Conservation (phyloP, 2,329 filamentous ascomycete genomes). For the Ophidiomyces ophidiicola region DNA sequence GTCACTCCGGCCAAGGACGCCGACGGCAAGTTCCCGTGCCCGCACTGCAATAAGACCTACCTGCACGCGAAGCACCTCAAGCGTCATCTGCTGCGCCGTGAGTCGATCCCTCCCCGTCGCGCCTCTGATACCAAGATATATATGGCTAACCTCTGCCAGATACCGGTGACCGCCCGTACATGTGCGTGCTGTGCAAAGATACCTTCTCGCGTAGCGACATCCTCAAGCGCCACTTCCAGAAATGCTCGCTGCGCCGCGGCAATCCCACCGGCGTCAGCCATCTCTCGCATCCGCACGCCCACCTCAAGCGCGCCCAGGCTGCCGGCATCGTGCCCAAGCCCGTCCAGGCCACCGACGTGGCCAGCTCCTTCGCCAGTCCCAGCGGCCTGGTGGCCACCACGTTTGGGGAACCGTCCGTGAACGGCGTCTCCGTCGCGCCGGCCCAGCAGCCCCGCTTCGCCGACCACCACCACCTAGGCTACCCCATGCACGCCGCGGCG, state of each 20-base stretch:
- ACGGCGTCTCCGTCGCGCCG: constrained; percentile 31
- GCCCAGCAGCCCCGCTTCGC: constrained; percentile 27
- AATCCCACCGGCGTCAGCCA: constrained; percentile 93
- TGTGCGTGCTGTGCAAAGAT: constrained; percentile 94
- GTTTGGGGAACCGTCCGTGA: constrained; percentile 33
- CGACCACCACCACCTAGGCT: constrained; percentile 34
- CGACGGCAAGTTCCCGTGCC: constrained; percentile 95
- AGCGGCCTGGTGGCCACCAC: constrained; percentile 33
- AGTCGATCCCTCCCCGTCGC: constrained; percentile 47
- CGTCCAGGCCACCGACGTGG: constrained; percentile 35
- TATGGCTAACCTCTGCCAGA: constrained; percentile 48
- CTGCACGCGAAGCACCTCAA: constrained; percentile 95
- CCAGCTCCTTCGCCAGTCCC: constrained; percentile 33
- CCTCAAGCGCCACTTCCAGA: constrained; percentile 96
- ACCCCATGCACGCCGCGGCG: constrained; percentile 31
- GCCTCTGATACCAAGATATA: too few species aligned
- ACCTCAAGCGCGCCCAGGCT: constrained; percentile 60
- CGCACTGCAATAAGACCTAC: constrained; percentile 96
- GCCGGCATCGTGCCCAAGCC: constrained; percentile 32
- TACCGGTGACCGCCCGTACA: constrained; percentile 94
- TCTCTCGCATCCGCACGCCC: constrained; percentile 80
- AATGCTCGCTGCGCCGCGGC: constrained; percentile 90
- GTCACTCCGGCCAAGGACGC: constrained; percentile 88
- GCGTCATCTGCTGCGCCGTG: constrained; percentile 88
- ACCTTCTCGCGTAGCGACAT: constrained; percentile 98